Base-by-base conservation (phyloP, 345 rosid species). In the Viola odorata region DNA sequence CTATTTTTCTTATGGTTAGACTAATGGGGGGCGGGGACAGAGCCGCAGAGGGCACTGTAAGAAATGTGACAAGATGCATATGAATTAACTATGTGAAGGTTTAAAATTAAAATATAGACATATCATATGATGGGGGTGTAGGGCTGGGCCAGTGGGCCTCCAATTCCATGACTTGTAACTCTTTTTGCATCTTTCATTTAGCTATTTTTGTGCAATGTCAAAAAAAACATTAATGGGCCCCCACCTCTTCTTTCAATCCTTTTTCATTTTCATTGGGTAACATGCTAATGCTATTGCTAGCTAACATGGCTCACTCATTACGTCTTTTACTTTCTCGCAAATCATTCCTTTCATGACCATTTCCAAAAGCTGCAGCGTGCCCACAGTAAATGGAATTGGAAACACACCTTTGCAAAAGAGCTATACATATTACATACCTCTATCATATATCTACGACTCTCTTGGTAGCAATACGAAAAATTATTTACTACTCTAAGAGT, bases 141-240 rank as follows among this genome's bases (percentile, higher is more conserved):
- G 3, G 38, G n/a, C 41, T 38, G 23, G 4, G 2, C 5, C 11
- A 7, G 50, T 64, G 53, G 63, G 39, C 54, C 62, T 66, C 61
- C 38, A 37, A 55, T 17, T 54, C 54, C 8, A 32, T 41, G 14
- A 12, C 10, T 49, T 39, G 17, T 50, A 61, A 37, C 37, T 65
- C 11, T 23, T 50, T 50, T 50, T 38, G 58, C 23, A 44, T 41
- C 50, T 47, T 54, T 55, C 14, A 45, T 1, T 10, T 61, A 7
- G 15, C 10, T 3, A 15, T 8, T 44, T 23, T 16, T 16, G 39
- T 36, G 9, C 32, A n/a, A 66, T 44, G 69, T 48, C 39, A 41
- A 57, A 55, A 16, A 60, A 54, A 41, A 23, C 64, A 78, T 68
- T 32, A 75, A 62, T 44, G 41, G 72, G 85, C 70, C 61, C 78